Percentiles rank a stretch among this genome's conserved stretches.
Conservation (phyloP, 2,329 filamentous ascomycete genomes). For the Alternaria viburni region DNA sequence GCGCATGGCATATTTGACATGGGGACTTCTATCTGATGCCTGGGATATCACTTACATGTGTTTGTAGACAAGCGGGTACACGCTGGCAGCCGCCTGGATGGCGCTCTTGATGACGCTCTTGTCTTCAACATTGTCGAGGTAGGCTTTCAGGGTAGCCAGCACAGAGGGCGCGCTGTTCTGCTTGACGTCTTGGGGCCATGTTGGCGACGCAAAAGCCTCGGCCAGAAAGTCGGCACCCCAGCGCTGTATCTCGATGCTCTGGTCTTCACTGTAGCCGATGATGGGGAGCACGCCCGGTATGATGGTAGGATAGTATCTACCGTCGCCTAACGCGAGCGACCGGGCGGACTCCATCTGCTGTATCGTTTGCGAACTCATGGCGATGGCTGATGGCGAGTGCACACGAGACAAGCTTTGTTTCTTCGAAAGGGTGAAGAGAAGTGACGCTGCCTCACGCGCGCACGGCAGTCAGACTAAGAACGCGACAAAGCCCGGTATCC, state of each 20-base stretch:
- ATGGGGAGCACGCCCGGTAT: conserved; percentile 93
- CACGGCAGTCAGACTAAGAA: conserved; percentile 35
- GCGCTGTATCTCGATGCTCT: conserved; percentile 77
- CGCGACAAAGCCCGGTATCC: conserved; percentile 39
- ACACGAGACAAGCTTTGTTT: conserved; percentile 31
- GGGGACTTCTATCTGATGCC: conserved; percentile 30
- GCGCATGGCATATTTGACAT: conserved; percentile 21
- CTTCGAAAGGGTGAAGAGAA: conserved; percentile 21
- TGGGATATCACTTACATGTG: conserved; percentile 78
- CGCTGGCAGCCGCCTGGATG: conserved; percentile 86
- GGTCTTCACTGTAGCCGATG: conserved; percentile 72
- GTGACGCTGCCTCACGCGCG: conserved; percentile 40
- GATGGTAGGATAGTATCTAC: conserved; percentile 88
- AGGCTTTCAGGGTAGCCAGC: conserved; percentile 71
- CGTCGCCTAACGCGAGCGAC: conserved; percentile 84
- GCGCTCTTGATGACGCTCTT: conserved; percentile 80
- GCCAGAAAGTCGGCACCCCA: conserved; percentile 97
- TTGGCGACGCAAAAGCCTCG: conserved; percentile 94
- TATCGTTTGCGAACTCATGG: conserved; percentile 53
- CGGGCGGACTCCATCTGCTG: conserved; percentile 89
- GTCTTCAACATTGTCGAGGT: conserved; percentile 68
- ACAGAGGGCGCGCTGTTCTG: conserved; percentile 78
- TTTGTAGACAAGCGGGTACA: conserved; percentile 89
- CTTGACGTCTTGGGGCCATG: conserved; percentile 77
- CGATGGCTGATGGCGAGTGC: conserved; percentile 19